These are phyloP conservation scores for Diatrype stigma DNA, from an alignment of 2,329 filamentous ascomycete species.

Conservation along the genomic window DNA sequence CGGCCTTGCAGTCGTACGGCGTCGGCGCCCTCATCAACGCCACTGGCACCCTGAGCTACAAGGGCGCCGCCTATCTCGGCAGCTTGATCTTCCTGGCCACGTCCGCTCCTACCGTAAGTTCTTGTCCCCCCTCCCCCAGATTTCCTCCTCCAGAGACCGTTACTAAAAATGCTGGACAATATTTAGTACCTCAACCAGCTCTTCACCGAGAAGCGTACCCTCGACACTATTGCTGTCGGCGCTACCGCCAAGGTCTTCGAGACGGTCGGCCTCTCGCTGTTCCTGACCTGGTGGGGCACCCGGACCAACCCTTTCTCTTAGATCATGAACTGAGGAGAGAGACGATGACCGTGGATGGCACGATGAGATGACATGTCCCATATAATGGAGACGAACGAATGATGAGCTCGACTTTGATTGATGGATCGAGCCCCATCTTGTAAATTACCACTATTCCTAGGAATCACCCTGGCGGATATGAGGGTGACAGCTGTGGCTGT, in stretches of 20 bases:
- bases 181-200: constrained; percentile 85
- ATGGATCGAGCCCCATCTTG: too few relatives aligned
- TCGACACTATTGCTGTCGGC: constrained; percentile 85
- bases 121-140: background rate
- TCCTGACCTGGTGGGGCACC: constrained; percentile 98
- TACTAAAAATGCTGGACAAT: constrained; percentile 10
- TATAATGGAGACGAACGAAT: too few relatives aligned
- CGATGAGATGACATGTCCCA: constrained; percentile 1
- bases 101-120: constrained; percentile 76
- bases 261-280: constrained; percentile 85
- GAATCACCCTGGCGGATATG: too few relatives aligned
- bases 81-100: constrained; percentile 87
- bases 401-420: too few relatives aligned
- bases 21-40: constrained; percentile 90
- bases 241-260: constrained; percentile 82
- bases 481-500: too few relatives aligned
- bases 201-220: constrained; percentile 84
- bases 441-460: too few relatives aligned
- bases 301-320: constrained; percentile 89
- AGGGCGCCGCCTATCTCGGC: constrained; percentile 93
- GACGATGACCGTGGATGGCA: background rate
- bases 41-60: constrained; percentile 92
- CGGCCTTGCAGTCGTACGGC: constrained; percentile 83
- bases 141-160: too few relatives aligned
- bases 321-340: constrained; percentile 17